These are phyloP conservation scores for Hypoxylon fragiforme DNA, from an alignment of 495 filamentous ascomycete genomes.

Conservation along the genomic window DNA sequence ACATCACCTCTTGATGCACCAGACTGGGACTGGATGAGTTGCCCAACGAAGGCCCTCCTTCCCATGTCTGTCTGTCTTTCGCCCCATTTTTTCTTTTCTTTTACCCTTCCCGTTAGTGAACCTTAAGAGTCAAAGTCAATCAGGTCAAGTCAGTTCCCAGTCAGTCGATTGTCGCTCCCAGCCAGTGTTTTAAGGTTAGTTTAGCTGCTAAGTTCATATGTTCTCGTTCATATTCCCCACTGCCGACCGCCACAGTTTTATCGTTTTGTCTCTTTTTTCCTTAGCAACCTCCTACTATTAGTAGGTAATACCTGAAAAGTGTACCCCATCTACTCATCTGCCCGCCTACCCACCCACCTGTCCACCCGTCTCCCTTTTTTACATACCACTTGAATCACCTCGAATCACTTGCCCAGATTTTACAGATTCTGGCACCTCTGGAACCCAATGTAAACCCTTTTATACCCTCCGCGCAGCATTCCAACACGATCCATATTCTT, in stretches of 20 bases:
- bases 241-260: constrained; percentile 29
- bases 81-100: neutral
- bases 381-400: constrained; percentile 22
- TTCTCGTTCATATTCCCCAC: constrained; percentile 17
- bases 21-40: neutral
- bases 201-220: no score
- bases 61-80: constrained; percentile 3
- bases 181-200: no score
- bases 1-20: neutral
- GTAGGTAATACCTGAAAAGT: no score
- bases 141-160: neutral
- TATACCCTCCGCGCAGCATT: constrained; percentile 16
- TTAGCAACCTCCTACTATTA: no score
- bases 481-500: constrained; percentile 25
- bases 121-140: neutral
- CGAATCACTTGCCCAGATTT: neutral
- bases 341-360: no score
- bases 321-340: no score
- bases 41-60: neutral
- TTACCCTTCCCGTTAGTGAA: neutral
- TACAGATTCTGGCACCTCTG: neutral
- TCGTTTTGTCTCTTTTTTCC: no score
- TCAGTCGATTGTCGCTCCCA: neutral
- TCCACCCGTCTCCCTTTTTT: neutral
- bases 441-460: constrained; percentile 18